A percentile compares a stretch with the other conserved stretches of the same genome.
These are phyloP conservation scores for Stevia rebaudiana DNA, from an alignment of 140 eudicot species.

Conservation along the genomic window DNA sequence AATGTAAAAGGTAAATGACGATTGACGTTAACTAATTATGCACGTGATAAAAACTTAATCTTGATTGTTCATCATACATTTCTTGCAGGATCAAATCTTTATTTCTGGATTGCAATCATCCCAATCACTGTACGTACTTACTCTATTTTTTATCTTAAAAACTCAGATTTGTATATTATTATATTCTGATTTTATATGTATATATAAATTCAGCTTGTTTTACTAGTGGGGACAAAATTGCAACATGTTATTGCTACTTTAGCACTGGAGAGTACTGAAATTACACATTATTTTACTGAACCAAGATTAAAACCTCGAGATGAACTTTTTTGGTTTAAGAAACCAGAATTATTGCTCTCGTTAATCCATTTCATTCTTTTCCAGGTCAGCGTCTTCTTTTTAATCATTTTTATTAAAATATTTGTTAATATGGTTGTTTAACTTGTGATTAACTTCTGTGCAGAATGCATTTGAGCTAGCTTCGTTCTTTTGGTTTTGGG, in stretches of 20 bases:
- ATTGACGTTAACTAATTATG: conserved; percentile 4
- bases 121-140: conserved; percentile 71
- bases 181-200: conserved; percentile 8
- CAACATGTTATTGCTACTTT: conserved; percentile 94
- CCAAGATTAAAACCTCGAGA: conserved; percentile 78
- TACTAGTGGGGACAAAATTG: conserved; percentile 87
- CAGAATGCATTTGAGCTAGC: conserved; percentile 99
- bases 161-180: neutral
- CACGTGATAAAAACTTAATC: neutral
- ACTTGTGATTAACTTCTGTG: conserved; percentile 21
- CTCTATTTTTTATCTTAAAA: neutral
- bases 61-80: conserved; percentile 3
- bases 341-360: conserved; percentile 72
- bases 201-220: conserved; percentile 68
- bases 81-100: conserved; percentile 90
- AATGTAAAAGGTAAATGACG: conserved; percentile 62
- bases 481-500: conserved; percentile 99
- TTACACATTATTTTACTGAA: conserved; percentile 46
- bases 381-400: conserved; percentile 55
- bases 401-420: neutral
- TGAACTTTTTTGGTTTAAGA: conserved; percentile 94
- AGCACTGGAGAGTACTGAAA: conserved; percentile 88
- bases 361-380: conserved; percentile 92
- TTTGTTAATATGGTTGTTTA: neutral
- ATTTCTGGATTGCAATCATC: conserved; percentile 94